Base-by-base conservation (phyloP, 148 eudicot species). In the Cornus suecica region DNA sequence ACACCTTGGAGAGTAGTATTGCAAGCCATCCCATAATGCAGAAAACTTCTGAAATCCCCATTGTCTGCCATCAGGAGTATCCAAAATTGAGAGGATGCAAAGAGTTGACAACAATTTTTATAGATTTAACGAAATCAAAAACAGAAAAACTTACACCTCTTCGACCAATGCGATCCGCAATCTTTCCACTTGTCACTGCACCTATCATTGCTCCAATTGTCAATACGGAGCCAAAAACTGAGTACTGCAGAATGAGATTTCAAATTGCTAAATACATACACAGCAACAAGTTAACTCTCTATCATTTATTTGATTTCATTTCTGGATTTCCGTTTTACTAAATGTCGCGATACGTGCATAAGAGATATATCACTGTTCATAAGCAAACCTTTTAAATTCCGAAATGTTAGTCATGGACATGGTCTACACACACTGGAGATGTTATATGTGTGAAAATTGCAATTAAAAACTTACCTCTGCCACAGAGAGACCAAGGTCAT, bases 121-220 rank as follows among this genome's bases (percentile, higher is more conserved):
- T 0, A 26, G n/a, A 0, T n/a, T n/a, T 27, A 22, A 18, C 8
- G 18, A 60, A 28, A n/a, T 8, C 1, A 41, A 48, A 18, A 23
- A 14, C n/a, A n/a, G 28, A 29, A 76, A 22, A 66, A 74, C 88
- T 68, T 83, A 87, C 93, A 4, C 77, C 75, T 81, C 78, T 79
- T 30, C 88, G 88, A 67, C 93, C 90, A 25, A 86, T 64, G 45
- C 41, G 72, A 76, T 90, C 91, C 20, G 91, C 77, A 28, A 86
- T 62, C 70, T 81, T 82, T 13, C 93, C 93, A 78, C 88, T 82
- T n/a, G 81, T 51, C 4, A 90, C 58, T 29, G 90, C 81, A 64
- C 93, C 93, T 27, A 86, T 24, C 79, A 87, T 79, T 69, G 80
- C 90, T 75, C 93, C 93, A 60, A 90, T 48, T 2, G 85, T 82